Evolutionary conservation across 2,329 filamentous ascomycete species (phyloP).

Genomic region (Monosporascus sp.): DNA sequence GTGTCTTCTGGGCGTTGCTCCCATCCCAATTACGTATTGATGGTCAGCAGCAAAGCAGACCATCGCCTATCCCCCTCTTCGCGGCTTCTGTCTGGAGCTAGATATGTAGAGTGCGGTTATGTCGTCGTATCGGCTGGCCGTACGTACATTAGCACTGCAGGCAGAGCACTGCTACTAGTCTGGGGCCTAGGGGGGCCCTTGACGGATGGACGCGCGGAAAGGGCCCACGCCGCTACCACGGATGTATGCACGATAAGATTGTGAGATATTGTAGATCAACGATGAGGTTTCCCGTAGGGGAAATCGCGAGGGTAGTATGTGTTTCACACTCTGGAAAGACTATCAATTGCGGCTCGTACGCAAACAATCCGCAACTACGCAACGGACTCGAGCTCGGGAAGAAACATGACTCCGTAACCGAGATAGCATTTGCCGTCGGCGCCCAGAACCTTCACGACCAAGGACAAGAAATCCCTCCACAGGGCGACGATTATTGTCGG

Average conservation of each 20-base stretch:
- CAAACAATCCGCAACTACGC: neutral
- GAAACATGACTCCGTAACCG: neutral
- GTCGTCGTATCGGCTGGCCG: conserved; percentile 2
- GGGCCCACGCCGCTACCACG: neutral
- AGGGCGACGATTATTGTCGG: neutral
- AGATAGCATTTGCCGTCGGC: neutral
- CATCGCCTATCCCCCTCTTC: neutral
- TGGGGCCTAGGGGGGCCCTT: neutral
- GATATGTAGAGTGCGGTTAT: conserved; percentile 30
- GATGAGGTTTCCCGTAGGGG: neutral
- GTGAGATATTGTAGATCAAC: neutral
- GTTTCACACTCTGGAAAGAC: neutral
- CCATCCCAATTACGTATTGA: conserved; percentile 9
- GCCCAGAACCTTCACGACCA: neutral
- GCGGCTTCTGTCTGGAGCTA: conserved; percentile 22
- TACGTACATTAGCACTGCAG: conserved; percentile 1
- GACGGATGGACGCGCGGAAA: neutral
- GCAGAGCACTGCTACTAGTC: neutral
- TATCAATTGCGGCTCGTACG: neutral
- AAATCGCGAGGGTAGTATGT: neutral
- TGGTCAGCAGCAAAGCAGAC: conserved; percentile 7
- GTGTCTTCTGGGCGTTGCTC: conserved; percentile 8
- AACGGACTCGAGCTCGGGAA: neutral
- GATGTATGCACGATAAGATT: neutral
- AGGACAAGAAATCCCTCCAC: neutral